Conservation (phyloP, 495 filamentous ascomycete genomes). For the Penicillium argentinense region DNA sequence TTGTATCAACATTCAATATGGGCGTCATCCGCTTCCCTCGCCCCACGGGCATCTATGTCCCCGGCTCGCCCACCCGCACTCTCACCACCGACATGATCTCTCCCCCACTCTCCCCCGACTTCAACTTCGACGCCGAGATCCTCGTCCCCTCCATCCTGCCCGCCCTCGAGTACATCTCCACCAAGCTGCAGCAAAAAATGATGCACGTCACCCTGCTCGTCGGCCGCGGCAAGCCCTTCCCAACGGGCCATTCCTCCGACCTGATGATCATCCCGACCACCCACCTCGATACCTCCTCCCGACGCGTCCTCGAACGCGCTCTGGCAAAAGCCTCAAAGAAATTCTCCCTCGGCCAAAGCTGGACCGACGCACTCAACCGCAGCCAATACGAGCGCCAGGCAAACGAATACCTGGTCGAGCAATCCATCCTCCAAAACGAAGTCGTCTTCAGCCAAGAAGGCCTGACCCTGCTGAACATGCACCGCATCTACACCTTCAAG, state of each 20-base stretch:
- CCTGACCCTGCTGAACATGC: conserved; percentile 64
- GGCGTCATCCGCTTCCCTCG: conserved; percentile 45
- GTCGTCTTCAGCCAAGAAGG: conserved; percentile 69
- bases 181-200: conserved; percentile 44
- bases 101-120: conserved; percentile 42
- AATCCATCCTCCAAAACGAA: conserved; percentile 68
- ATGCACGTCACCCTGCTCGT: conserved; percentile 51
- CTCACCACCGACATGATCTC: conserved; percentile 47
- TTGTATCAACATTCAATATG: too few relatives aligned
- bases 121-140: conserved; percentile 44
- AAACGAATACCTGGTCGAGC: conserved; percentile 57
- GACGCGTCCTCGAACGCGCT: conserved; percentile 39
- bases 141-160: conserved; percentile 43
- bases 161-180: conserved; percentile 49
- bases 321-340: conserved; percentile 43
- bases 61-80: conserved; percentile 34
- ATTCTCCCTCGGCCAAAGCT: conserved; percentile 46
- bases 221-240: conserved; percentile 46
- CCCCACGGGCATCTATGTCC: conserved; percentile 42
- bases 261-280: conserved; percentile 48
- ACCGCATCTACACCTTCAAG: conserved; percentile 74
- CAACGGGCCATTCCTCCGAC: conserved; percentile 42
- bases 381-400: conserved; percentile 37
- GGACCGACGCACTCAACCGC: conserved; percentile 41
- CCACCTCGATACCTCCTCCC: conserved; percentile 35